A percentile compares a stretch with the other conserved stretches of the same genome.
phyloP scores from a whole-genome alignment of 2,329 filamentous ascomycete genomes.

The Cordyceps cateniannulata region DNA sequence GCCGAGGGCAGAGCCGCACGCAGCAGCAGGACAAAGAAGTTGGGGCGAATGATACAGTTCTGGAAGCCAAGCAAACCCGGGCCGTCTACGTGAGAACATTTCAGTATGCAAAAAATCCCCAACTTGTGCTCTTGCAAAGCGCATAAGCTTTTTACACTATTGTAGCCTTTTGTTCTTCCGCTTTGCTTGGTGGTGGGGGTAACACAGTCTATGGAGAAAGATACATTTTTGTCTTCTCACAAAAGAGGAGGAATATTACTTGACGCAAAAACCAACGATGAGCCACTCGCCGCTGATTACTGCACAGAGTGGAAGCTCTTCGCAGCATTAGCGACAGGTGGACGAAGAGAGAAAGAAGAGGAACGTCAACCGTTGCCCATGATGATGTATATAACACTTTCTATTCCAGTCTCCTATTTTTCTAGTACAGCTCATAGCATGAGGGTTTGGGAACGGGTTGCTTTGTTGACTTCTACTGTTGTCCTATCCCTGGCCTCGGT shows the following conservation, averaged over 20 bases:
- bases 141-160: background rate
- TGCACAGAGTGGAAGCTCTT: background rate
- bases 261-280: background rate
- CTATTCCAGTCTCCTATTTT: constrained; percentile 1
- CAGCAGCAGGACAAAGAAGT: constrained; percentile 58
- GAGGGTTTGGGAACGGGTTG: background rate
- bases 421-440: background rate
- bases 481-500: background rate
- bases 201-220: background rate
- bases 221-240: background rate
- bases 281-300: background rate
- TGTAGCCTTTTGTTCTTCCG: background rate
- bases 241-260: background rate
- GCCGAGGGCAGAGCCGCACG: constrained; percentile 47
- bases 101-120: background rate
- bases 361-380: background rate
- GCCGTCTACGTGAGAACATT: constrained; percentile 20
- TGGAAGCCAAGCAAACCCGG: constrained; percentile 58
- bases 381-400: constrained; percentile 10
- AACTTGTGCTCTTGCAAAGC: too few species aligned
- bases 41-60: constrained; percentile 72
- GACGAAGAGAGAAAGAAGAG: background rate
- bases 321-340: background rate
- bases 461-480: background rate
- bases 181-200: background rate